A percentile compares a stretch with the other conserved stretches of the same genome.
phyloP scores from a whole-genome alignment of 305 asterid species.

The Fraxinus nigra region DNA sequence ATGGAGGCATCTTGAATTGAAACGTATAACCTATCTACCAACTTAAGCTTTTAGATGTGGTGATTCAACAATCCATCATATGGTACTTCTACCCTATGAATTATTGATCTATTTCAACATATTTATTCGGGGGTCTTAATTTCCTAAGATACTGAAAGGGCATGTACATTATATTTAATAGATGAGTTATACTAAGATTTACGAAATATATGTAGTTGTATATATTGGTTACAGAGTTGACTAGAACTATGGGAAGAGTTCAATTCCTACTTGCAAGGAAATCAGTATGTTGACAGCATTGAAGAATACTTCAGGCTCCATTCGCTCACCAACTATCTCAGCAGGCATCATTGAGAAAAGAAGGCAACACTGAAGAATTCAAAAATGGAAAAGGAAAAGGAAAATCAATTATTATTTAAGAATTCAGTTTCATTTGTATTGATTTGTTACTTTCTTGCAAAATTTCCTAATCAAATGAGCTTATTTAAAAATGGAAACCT shows the following conservation, averaged over 20 bases:
- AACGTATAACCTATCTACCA: not conserved
- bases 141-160: not conserved
- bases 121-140: not conserved
- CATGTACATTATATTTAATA: not conserved
- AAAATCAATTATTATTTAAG: not conserved
- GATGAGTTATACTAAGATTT: not conserved
- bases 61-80: not conserved
- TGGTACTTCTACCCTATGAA: not conserved
- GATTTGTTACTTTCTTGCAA: not conserved
- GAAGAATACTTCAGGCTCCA: conserved; percentile 57
- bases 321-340: conserved; percentile 64
- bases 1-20: not conserved
- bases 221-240: not conserved
- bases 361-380: conserved; percentile 62
- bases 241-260: not conserved
- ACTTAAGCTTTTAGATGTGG: not conserved
- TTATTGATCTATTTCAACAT: not conserved
- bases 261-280: conserved; percentile 58
- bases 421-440: not conserved
- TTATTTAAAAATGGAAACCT: conserved; percentile 37
- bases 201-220: not conserved
- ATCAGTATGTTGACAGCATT: conserved; percentile 75
- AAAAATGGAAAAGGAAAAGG: not conserved
- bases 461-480: not conserved
- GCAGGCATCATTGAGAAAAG: conserved; percentile 72